A percentile compares a stretch with the other conserved stretches of the same genome.
Conservation (phyloP, 176 grass and related monocot genomes). For the Triticum turgidum region DNA sequence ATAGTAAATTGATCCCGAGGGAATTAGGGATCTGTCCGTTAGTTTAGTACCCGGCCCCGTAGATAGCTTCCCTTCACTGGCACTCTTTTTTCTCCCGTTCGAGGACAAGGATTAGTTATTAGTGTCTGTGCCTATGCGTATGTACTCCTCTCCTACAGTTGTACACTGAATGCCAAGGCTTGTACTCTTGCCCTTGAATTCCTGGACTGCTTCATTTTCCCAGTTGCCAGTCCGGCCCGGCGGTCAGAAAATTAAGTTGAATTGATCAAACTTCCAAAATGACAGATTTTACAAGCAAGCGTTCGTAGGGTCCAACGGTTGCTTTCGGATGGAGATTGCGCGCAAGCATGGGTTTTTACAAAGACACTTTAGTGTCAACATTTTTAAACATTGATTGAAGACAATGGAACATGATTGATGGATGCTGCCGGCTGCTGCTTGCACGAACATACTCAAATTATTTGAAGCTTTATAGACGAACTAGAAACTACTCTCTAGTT, state of each 20-base stretch:
- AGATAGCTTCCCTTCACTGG: constrained; percentile 50
- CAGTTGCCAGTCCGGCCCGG: not conserved
- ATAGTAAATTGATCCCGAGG: constrained; percentile 50
- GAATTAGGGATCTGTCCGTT: constrained; percentile 34
- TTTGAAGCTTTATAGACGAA: no score
- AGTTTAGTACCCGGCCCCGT: not conserved
- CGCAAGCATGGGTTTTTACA: not conserved
- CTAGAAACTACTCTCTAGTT: no score
- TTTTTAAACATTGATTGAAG: not conserved
- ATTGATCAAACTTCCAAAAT: not conserved
- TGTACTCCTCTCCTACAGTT: not conserved
- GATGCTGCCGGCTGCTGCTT: not conserved
- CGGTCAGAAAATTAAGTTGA: constrained; percentile 3
- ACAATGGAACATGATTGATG: not conserved
- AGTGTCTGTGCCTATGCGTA: not conserved
- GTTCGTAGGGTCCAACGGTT: not conserved
- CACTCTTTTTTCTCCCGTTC: constrained; percentile 31
- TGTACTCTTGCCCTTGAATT: constrained; percentile 28
- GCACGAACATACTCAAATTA: not conserved
- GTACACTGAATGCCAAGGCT: constrained; percentile 44
- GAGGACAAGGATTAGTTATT: constrained; percentile 9
- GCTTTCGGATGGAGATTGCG: not conserved
- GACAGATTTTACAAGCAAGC: constrained; percentile 8
- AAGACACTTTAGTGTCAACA: not conserved
- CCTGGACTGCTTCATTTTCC: not conserved